A percentile compares a stretch with the other conserved stretches of the same genome.
These are phyloP conservation scores for Mortierella sp. DNA, from an alignment of 371 early-diverging fungal species.

Conservation along the genomic window DNA sequence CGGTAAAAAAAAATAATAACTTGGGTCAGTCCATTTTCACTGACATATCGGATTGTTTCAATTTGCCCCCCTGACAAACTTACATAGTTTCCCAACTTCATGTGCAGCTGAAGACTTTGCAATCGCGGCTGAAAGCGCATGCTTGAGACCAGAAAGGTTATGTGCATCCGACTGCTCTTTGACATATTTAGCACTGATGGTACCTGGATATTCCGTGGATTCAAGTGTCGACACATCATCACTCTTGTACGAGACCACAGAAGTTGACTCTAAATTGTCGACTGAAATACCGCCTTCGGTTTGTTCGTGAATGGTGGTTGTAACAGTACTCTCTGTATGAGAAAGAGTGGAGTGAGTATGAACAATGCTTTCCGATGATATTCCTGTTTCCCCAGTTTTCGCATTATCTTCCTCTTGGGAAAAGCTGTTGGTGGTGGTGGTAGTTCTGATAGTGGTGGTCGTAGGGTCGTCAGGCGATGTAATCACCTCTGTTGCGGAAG, in stretches of 20 bases:
- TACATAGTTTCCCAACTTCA: conserved; percentile 39
- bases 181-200: conserved; percentile 49
- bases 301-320: conserved; percentile 21
- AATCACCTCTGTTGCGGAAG: background rate
- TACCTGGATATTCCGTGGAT: conserved; percentile 21
- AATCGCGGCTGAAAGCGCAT: conserved; percentile 40
- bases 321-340: conserved; percentile 1
- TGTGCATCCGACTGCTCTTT: conserved; percentile 30
- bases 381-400: background rate
- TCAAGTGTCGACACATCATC: background rate
- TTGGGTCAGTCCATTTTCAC: background rate
- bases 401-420: background rate
- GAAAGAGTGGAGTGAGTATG: background rate
- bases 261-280: conserved; percentile 14
- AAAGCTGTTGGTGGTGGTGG: background rate
- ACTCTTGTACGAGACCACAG: conserved; percentile 2
- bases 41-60: background rate
- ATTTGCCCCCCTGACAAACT: background rate
- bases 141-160: conserved; percentile 34
- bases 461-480: background rate
- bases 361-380: background rate
- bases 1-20: background rate
- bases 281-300: conserved; percentile 10
- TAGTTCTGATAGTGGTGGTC: conserved; percentile 9
- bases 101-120: conserved; percentile 30